Percentiles rank a stretch among this genome's conserved stretches.
phyloP scores from a whole-genome alignment of 2,329 filamentous ascomycete genomes.

The Talaromyces albobiverticillius region DNA sequence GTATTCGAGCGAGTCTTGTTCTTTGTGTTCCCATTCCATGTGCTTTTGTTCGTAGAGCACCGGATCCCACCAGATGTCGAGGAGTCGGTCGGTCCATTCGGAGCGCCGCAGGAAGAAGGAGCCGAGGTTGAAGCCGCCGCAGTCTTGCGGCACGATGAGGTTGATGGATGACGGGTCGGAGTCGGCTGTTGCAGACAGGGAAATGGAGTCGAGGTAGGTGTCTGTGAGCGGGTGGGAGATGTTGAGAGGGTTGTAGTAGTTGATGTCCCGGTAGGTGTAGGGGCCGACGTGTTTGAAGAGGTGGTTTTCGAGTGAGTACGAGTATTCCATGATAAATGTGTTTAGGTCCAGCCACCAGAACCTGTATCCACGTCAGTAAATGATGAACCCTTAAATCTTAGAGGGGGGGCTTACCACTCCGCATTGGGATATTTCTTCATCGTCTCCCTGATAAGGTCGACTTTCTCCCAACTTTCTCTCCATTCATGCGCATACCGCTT shows the following conservation, averaged over 20 bases:
- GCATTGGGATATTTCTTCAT: constrained; percentile 93
- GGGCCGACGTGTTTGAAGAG: constrained; percentile 77
- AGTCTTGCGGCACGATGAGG: constrained; percentile 87
- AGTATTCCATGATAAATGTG: constrained; percentile 96
- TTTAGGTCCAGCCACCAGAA: constrained; percentile 99
- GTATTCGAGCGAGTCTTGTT: constrained; percentile 92
- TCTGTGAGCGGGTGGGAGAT: constrained; percentile 78
- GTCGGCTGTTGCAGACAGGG: constrained; percentile 73
- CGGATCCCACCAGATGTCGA: constrained; percentile 98
- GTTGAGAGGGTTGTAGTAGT: constrained; percentile 91
- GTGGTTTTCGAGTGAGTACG: constrained; percentile 82
- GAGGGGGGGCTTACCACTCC: constrained; percentile 69
- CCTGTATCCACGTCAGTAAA: constrained; percentile 52
- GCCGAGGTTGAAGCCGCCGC: constrained; percentile 91
- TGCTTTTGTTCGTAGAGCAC: constrained; percentile 97
- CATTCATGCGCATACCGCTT: constrained; percentile 98
- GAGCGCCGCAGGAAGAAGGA: constrained; percentile 89
- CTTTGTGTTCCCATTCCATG: constrained; percentile 99
- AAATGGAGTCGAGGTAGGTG: constrained; percentile 71
- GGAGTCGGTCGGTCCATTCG: constrained; percentile 82
- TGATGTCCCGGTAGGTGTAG: constrained; percentile 90
- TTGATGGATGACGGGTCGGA: constrained; percentile 76
- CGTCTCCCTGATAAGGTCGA: constrained; percentile 83
- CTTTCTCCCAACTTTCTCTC: constrained; percentile 99
- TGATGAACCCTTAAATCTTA: neutral